Evolutionary conservation across 2,329 filamentous ascomycete genomes (phyloP), one percentile per base, ranked within the genome.

Genomic region (Fusarium sp.): DNA sequence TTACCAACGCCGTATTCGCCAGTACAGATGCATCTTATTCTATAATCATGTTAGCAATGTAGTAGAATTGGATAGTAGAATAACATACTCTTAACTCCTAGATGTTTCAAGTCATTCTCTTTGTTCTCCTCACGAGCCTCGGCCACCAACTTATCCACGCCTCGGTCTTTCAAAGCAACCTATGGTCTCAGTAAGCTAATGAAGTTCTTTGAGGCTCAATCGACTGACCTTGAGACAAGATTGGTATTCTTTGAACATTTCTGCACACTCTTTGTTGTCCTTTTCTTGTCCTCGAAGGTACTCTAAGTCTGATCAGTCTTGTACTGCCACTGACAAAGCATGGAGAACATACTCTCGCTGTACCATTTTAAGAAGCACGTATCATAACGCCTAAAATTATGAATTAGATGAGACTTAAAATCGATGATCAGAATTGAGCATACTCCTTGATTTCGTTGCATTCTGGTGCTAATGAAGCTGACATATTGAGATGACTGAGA

Each of bases 281-380:
- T 90, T 92, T 43, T 94, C 92, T 63, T 91, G 91, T 20, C 94
- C 94, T 73, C 94, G 88, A 21, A 99, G 88, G 77, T 97, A 99
- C 81, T 98, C 96, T 96, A 71, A 3, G 8, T 46, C 20, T 59
- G 4, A 51, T 76, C 53, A 75, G 69, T 23, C 7, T 49, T 18
- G 34, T 63, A 30, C 50, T 42, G 12, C 10, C 43, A 16, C 10
- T 23, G 27, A 71, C 51, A 32, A 25, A 73, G 18, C 11, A 37
- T 42, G 53, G 37, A 55, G 20, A 54, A 80, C 91, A 63, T 85
- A 98, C 96, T 98, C 82, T 99, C 96, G 78, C 94, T 98, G 81
- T 99, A 99, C 96, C 96, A 99, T 82, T 97, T 98, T 70, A 99
- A 84, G 79, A 99, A 99, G 83, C 96, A 99, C 55, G 92, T 94